Evolutionary conservation across 2,329 filamentous ascomycete genomes (phyloP).

Genomic region (Claviceps capensis): DNA sequence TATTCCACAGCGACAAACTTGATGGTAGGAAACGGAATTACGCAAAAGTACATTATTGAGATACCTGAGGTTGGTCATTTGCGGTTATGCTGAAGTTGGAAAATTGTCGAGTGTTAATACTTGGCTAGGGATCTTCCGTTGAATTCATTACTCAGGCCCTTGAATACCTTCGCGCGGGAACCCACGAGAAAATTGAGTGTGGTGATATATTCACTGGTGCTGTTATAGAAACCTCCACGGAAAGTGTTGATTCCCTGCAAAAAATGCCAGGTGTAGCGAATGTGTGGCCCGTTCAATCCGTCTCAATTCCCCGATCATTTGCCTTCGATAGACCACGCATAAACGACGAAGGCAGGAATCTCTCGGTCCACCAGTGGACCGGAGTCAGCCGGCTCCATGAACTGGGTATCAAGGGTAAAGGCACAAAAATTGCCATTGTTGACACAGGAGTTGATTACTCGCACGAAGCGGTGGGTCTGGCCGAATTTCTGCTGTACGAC

Average conservation of each 20-base stretch:
- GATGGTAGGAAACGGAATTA: constrained; percentile 4
- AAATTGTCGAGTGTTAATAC: not conserved
- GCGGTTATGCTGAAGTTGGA: not conserved
- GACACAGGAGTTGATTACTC: constrained; percentile 28
- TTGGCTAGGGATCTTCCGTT: constrained; percentile 6
- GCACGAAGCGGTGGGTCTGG: constrained; percentile 19
- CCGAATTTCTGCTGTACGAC: not conserved
- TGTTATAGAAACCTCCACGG: constrained; percentile 17
- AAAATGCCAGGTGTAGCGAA: constrained; percentile 21
- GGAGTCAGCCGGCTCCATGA: constrained; percentile 25
- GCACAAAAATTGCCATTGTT: constrained; percentile 24
- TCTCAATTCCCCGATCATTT: constrained; percentile 8
- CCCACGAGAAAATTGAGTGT: constrained; percentile 19
- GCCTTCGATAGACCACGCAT: not conserved
- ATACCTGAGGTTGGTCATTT: constrained; percentile 6
- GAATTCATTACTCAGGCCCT: constrained; percentile 12
- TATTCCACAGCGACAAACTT: not conserved
- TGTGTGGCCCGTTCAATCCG: constrained; percentile 21
- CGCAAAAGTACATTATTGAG: constrained; percentile 15
- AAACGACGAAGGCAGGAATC: constrained; percentile 19
- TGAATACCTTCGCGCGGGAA: constrained; percentile 1
- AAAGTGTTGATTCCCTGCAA: constrained; percentile 20
- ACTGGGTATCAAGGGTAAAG: constrained; percentile 23
- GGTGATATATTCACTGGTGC: constrained; percentile 23
- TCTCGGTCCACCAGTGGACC: constrained; percentile 16